Evolutionary conservation across 192 early-diverging fungal genomes (phyloP), one percentile per base, ranked within the genome.

Genomic region (Coemansia sp.): DNA sequence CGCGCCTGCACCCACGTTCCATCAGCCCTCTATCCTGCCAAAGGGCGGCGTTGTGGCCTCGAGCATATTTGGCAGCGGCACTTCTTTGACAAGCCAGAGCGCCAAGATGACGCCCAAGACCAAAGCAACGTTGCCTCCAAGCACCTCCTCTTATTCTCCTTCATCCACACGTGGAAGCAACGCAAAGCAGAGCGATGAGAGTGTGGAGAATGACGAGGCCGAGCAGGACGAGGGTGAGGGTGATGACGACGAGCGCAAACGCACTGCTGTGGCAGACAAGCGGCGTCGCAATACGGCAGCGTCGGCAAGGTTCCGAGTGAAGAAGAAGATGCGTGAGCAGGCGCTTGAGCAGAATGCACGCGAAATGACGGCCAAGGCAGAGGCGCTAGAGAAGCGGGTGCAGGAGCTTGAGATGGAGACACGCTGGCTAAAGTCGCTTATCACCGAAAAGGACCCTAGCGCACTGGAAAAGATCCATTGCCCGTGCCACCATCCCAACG

Each of bases 321-420:
- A 96, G 87, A 99, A 97, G 83, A 97, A 97, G 87, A 67, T 90
- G 76, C 88, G 92, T 43, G 95, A 97, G 76, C 90, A 94, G 82
- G 89, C 87, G 16, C 79, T 99, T 67, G 91, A 95, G 78, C 85
- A 87, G 26, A 91, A 89, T 0, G 93, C 93, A 7, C 80, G 85
- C 62, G 91, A 93, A 45, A 88, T 95, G 90, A 79, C 87, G 7
- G 77, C 75, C 7, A 89, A 88, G 75, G 89, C 88, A 18, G 89
- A 91, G 20, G 58, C 60, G 21, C 87, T 97, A 33, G 94, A 95
- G 78, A 78, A 83, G 61, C 87, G 91, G 41, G 89, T 92, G 20
- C 78, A 85, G 36, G 94, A 95, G 63, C 87, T 96, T 58, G 94
- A 95, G 69, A 90, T 90, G 72, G 96, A 98, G 84, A 89, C 94